Base-by-base conservation (phyloP, 306 rosid species). In the Medicago truncatula region DNA sequence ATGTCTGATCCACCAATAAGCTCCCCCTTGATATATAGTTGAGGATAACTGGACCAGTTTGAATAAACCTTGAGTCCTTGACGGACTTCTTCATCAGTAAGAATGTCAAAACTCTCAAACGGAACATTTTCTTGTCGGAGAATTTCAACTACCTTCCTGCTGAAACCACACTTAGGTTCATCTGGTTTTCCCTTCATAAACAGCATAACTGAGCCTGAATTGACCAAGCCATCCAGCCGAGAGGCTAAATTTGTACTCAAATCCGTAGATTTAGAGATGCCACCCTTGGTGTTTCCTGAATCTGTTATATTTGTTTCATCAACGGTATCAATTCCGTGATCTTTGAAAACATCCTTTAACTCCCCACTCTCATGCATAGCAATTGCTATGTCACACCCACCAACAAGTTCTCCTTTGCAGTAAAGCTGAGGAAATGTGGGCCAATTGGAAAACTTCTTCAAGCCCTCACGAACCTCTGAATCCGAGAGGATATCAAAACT, bases 21-120 rank as follows among this genome's bases (percentile, higher is more conserved):
- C 77, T 95, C 93, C 7, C 89, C 87, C 82, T 83, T 88, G 46
- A 95, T 83, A 76, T 95, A 90, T 20, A 95, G 82, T 73, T 92
- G 97, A 20, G 98, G 98, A 75, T 90, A 95, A 76, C 98, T 92
- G 44, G 98, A 95, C 98, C 98, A 95, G 82, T 95, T 95, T 53
- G 98, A 95, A 73, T 82, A 85, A 73, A 86, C 93, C 86, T 95
- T 95, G 16, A 95, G 89, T 68, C 98, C 98, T 78, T 87, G 95
- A 82, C 97, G 97, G 56, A 90, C 84, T 66, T 92, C 95, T 21
- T 90, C 98, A 56, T 92, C 97, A 18, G 89, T 65, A 77, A 95
- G 95, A 80, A 95, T 86, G 85, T 95, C 96, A 46, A 92, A 90
- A 76, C 88, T 88, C 74, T 85, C 84, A 59, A 95, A 95, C 9